Base-by-base conservation (phyloP, 768 basidiomycete species). In the Tylopilus vinaceipallidus region DNA sequence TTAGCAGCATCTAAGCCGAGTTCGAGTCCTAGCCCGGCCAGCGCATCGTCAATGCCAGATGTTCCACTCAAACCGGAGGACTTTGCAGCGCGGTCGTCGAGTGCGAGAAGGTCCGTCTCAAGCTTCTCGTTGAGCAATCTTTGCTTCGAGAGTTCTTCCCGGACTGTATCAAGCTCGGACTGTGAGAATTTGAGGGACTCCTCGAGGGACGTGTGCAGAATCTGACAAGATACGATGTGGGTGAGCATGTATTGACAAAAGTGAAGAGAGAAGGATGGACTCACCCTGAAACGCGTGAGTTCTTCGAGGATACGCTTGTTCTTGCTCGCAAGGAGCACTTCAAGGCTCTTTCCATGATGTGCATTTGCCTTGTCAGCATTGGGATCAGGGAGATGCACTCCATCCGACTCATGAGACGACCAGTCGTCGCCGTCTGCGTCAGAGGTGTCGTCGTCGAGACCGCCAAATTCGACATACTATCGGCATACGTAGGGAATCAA, bases 381-480 rank as follows among this genome's bases (percentile, higher is more conserved):
- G 2, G 95, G 94, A 64, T 94, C 83, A 0, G 95, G 95, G 27
- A 98, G 76, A 26, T 80, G 80, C 11, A 91, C 56, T 3, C 76
- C 82, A 17, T 78, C 74, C 2, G 71, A 77, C 42, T 73, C 71
- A 41, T 63, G 61, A 7, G 70, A 64, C 23, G 71, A 71, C 54
- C 64, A 65, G 42, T 73, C 75, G 19, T 76, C 83, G 29, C 82
- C 82, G 19, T 81, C 83, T 16, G 78, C 80, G 43, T 88, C 83
- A 16, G 52, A 65, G 17, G 33, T 20, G 30, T 84, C 67, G 9
- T 63, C 83, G 30, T 95, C 91, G 26, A 92, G 78, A 9, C 92
- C 91, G 7, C 90, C 86, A 63, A 98, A 98, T 64, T 98, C 95
- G 50, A 99, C 95, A 58, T 87, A 98, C 97, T 98, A 58, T 26